phyloP scores from a whole-genome alignment of 257 asterid species.

The Nicotiana attenuata region DNA sequence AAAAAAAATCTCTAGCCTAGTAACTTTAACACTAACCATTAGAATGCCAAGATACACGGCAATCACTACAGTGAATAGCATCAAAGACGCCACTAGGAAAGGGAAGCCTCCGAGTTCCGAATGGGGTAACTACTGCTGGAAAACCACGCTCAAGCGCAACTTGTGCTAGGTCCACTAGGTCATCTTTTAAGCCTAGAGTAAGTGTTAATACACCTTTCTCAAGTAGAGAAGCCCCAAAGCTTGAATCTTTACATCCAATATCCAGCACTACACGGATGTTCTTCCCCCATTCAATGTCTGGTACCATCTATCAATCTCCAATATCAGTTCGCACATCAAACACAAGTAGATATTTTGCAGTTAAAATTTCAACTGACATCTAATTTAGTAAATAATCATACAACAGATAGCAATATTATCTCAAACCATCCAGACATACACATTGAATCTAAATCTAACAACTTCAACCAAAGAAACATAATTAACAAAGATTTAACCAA shows the following conservation, averaged over 20 bases:
- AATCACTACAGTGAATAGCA: slow-evolving; percentile 79
- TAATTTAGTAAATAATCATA: neutral
- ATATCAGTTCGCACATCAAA: slow-evolving; percentile 23
- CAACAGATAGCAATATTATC: neutral
- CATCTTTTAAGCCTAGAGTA: slow-evolving; percentile 83
- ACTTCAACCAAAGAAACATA: neutral
- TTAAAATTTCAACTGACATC: neutral
- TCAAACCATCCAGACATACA: neutral
- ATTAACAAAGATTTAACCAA: neutral
- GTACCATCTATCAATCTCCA: slow-evolving; percentile 69
- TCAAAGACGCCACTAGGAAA: slow-evolving; percentile 96
- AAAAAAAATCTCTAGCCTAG: neutral
- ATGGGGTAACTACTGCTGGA: slow-evolving; percentile 76
- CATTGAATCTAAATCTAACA: neutral
- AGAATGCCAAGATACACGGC: slow-evolving; percentile 77
- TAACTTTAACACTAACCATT: slow-evolving; percentile 43
- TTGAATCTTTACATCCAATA: slow-evolving; percentile 84
- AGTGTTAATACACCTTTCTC: slow-evolving; percentile 73
- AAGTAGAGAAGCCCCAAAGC: slow-evolving; percentile 65
- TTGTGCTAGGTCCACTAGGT: slow-evolving; percentile 80
- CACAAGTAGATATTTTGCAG: neutral
- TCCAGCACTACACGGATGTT: slow-evolving; percentile 80
- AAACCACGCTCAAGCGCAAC: slow-evolving; percentile 92
- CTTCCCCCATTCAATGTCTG: slow-evolving; percentile 97
- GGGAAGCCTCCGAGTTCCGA: slow-evolving; percentile 68